Percentiles rank a stretch among this genome's conserved stretches.
Evolutionary conservation across 306 rosid species (phyloP).

Genomic region (Betula pendula): DNA sequence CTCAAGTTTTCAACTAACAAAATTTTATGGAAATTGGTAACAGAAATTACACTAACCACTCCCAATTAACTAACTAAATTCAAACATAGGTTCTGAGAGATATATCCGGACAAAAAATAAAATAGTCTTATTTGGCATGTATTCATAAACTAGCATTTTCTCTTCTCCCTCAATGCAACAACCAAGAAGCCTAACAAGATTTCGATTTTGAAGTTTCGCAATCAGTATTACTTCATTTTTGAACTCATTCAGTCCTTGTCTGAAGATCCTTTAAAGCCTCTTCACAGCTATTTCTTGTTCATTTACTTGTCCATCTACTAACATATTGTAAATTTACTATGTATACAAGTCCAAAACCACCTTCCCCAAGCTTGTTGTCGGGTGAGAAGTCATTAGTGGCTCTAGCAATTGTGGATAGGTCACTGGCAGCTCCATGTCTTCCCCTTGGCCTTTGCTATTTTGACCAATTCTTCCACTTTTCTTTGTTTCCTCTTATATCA

Average conservation of each 20-base stretch:
- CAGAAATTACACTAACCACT: too few species aligned
- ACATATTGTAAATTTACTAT: too few species aligned
- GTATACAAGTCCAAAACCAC: slow-evolving; percentile 44
- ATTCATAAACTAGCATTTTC: slow-evolving; percentile 57
- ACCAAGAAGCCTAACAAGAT: slow-evolving; percentile 65
- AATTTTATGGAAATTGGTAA: too few species aligned
- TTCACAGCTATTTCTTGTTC: slow-evolving; percentile 83
- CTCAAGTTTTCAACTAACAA: neutral
- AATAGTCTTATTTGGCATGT: slow-evolving; percentile 54
- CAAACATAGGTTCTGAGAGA: neutral
- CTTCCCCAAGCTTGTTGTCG: slow-evolving; percentile 50
- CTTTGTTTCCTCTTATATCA: neutral
- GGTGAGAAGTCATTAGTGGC: slow-evolving; percentile 52
- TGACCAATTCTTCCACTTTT: neutral
- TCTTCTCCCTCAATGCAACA: slow-evolving; percentile 56
- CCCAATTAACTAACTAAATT: too few species aligned
- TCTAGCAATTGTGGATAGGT: slow-evolving; percentile 28
- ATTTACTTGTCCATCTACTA: slow-evolving; percentile 38
- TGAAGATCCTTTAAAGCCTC: slow-evolving; percentile 46
- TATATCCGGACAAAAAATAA: slow-evolving; percentile 50
- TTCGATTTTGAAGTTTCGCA: slow-evolving; percentile 68
- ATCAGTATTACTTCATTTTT: slow-evolving; percentile 57
- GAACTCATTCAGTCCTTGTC: slow-evolving; percentile 64
- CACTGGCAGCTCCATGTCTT: slow-evolving; percentile 51
- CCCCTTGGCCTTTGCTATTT: slow-evolving; percentile 4